Conservation (phyloP, 1,284 basidiomycete species). For the Pseudozyma thailandica region DNA sequence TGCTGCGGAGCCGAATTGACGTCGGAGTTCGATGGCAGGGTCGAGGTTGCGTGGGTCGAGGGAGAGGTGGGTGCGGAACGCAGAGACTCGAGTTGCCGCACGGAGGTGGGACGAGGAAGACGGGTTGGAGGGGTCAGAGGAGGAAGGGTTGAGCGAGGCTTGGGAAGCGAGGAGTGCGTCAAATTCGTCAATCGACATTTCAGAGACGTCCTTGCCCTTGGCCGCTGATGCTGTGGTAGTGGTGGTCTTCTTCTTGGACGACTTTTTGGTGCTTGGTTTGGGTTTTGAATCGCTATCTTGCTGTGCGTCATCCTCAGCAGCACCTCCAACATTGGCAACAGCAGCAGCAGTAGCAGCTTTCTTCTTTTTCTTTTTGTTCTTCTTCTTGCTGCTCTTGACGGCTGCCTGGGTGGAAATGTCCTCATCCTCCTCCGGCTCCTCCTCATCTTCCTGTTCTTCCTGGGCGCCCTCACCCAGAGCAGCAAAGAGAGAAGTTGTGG, state of each 20-base stretch:
- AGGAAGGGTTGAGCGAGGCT: conserved; percentile 20
- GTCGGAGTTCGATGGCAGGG: conserved; percentile 60
- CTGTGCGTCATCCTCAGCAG: neutral
- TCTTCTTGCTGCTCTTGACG: conserved; percentile 31
- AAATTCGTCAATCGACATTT: conserved; percentile 65
- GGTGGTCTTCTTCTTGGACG: conserved; percentile 26
- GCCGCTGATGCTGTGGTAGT: conserved; percentile 2
- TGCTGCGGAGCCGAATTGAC: conserved; percentile 66
- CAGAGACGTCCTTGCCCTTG: conserved; percentile 49
- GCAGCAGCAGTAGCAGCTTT: conserved; percentile 45
- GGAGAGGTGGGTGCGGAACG: conserved; percentile 44
- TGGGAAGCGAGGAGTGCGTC: conserved; percentile 58
- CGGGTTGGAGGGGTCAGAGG: neutral
- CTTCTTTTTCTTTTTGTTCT: conserved; percentile 65
- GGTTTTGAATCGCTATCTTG: conserved; percentile 3
- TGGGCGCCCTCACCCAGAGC: conserved; percentile 41
- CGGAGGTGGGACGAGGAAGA: neutral
- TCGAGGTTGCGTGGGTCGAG: conserved; percentile 59
- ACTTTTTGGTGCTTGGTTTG: conserved; percentile 29
- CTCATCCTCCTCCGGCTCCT: conserved; percentile 34
- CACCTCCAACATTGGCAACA: neutral
- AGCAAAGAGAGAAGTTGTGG: conserved; percentile 44
- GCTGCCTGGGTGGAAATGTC: conserved; percentile 28
- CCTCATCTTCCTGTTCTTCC: conserved; percentile 19
- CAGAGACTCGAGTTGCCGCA: conserved; percentile 13